These are phyloP conservation scores for Diaporthe sp. DNA, from an alignment of 2,329 filamentous ascomycete species.

Conservation along the genomic window DNA sequence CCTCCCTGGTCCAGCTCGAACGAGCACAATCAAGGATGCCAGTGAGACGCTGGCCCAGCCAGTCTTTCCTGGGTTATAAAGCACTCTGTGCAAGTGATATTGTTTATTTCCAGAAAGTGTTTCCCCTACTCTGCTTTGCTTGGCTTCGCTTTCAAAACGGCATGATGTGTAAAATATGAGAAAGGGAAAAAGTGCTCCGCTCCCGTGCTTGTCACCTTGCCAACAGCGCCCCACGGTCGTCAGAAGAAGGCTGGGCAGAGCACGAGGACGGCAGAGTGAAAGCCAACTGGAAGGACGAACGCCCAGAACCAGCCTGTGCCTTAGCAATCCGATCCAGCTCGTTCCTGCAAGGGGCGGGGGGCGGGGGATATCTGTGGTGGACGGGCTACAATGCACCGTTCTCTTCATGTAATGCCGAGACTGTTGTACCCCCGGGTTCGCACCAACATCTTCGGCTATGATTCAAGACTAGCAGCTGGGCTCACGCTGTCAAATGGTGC, in stretches of 20 bases:
- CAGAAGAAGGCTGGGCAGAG: neutral
- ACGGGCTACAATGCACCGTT: neutral
- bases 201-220: neutral
- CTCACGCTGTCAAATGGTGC: constrained; percentile 84
- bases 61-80: neutral
- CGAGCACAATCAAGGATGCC: neutral
- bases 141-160: constrained; percentile 31
- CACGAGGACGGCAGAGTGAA: neutral
- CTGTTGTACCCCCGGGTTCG: neutral
- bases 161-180: constrained; percentile 20
- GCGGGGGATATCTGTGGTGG: neutral
- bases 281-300: neutral
- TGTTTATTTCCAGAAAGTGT: constrained; percentile 29
- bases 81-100: constrained; percentile 17
- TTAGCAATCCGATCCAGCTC: constrained; percentile 14
- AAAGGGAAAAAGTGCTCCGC: constrained; percentile 2
- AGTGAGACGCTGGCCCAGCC: neutral
- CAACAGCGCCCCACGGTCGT: neutral
- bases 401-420: neutral
- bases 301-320: constrained; percentile 8
- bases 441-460: neutral
- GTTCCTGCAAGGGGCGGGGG: neutral
- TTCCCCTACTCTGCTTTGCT: constrained; percentile 31
- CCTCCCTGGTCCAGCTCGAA: neutral
- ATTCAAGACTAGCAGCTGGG: constrained; percentile 58